Evolutionary conservation across 1,139 yeast species (phyloP).

Genomic region (Spencermartinsiella ligniputridi): DNA sequence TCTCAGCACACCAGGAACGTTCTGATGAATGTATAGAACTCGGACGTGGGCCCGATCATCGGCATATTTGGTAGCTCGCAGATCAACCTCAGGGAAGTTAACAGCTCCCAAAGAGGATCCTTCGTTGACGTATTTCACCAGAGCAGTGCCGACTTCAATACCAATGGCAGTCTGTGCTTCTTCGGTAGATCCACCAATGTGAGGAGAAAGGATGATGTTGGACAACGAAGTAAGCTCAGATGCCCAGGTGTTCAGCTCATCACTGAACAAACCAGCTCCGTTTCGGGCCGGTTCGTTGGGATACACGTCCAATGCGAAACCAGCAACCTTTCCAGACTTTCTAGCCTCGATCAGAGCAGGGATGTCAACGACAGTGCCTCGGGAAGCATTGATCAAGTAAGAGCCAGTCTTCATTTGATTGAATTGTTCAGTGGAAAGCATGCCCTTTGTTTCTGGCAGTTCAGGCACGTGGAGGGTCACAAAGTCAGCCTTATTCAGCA

Average conservation of each 20-base stretch:
- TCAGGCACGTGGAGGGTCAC: constrained; percentile 95
- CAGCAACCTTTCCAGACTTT: constrained; percentile 91
- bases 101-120: constrained; percentile 96
- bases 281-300: constrained; percentile 98
- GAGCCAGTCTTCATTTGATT: constrained; percentile 97
- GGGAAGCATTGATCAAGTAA: constrained; percentile 88
- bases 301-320: constrained; percentile 95
- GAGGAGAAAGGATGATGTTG: constrained; percentile 92
- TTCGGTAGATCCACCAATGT: constrained; percentile 98
- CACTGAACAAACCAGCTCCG: constrained; percentile 74
- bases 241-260: constrained; percentile 76
- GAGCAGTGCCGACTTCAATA: constrained; percentile 83
- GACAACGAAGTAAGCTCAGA: constrained; percentile 76
- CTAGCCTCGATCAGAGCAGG: constrained; percentile 89
- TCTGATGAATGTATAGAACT: constrained; percentile 92
- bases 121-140: constrained; percentile 90
- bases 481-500: constrained; percentile 77
- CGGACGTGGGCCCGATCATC: constrained; percentile 80
- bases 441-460: constrained; percentile 83
- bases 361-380: constrained; percentile 97
- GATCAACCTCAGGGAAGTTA: constrained; percentile 96
- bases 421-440: constrained; percentile 86
- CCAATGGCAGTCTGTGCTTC: constrained; percentile 99
- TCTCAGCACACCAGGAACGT: constrained; percentile 98
- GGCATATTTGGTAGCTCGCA: constrained; percentile 84